phyloP scores from a whole-genome alignment of 2,329 filamentous ascomycete species.

The Ascochyta clinopodiicola region DNA sequence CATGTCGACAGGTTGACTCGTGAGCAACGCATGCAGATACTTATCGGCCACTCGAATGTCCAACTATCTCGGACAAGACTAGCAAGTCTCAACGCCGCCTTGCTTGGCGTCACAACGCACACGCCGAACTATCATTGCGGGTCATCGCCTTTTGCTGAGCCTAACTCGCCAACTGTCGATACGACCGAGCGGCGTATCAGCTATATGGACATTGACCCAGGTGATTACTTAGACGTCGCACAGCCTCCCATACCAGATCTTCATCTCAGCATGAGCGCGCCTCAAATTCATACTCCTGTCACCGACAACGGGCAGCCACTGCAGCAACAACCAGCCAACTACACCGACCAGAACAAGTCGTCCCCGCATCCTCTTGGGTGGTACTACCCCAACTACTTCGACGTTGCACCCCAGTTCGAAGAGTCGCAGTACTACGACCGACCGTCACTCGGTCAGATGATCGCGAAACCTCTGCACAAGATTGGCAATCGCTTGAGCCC shows the following conservation, averaged over 20 bases:
- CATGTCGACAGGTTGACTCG: slow-evolving; percentile 40
- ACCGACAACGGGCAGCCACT: slow-evolving; percentile 30
- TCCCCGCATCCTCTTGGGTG: slow-evolving; percentile 39
- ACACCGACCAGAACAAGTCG: slow-evolving; percentile 38
- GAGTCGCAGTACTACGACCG: slow-evolving; percentile 47
- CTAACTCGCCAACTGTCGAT: slow-evolving; percentile 34
- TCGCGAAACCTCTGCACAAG: slow-evolving; percentile 43
- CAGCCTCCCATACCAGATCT: slow-evolving; percentile 40
- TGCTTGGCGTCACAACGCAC: slow-evolving; percentile 33
- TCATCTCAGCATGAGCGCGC: slow-evolving; percentile 29
- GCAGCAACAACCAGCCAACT: slow-evolving; percentile 29
- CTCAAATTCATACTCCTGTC: slow-evolving; percentile 27
- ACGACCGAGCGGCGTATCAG: slow-evolving; percentile 41
- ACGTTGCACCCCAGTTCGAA: slow-evolving; percentile 42
- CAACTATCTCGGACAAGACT: slow-evolving; percentile 36
- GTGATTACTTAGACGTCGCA: slow-evolving; percentile 36
- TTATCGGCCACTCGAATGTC: slow-evolving; percentile 41
- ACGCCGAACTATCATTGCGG: slow-evolving; percentile 32
- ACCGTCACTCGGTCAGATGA: slow-evolving; percentile 44
- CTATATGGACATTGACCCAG: slow-evolving; percentile 48
- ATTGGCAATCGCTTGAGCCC: slow-evolving; percentile 38
- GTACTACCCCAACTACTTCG: slow-evolving; percentile 47
- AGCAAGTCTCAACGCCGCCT: slow-evolving; percentile 41
- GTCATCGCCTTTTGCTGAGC: slow-evolving; percentile 34
- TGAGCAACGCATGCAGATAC: slow-evolving; percentile 46